Conservation (phyloP, 495 filamentous ascomycete species). For the Diplogelasinospora grovesii region DNA sequence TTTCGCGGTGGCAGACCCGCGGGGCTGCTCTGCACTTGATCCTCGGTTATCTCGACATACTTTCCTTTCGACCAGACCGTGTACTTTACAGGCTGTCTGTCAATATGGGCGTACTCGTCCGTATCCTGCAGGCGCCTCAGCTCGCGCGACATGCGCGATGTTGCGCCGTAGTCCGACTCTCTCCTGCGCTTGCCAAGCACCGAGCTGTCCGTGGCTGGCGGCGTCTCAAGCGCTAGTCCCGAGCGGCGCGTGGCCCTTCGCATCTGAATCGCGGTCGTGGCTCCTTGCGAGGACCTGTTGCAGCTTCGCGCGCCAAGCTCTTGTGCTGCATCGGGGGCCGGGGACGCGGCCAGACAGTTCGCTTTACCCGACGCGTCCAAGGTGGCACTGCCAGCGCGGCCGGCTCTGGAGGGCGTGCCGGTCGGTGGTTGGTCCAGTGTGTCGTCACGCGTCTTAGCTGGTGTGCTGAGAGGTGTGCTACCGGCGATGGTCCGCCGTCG, state of each 20-base stretch:
- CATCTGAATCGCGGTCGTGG: conserved; percentile 22
- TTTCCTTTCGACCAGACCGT: conserved; percentile 53
- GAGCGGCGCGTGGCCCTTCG: conserved; percentile 35
- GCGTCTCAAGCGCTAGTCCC: conserved; percentile 38
- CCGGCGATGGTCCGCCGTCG: conserved; percentile 40
- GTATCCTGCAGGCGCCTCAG: conserved; percentile 45
- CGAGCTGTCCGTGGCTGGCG: conserved; percentile 39
- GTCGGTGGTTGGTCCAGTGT: too few relatives aligned
- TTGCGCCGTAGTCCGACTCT: conserved; percentile 25
- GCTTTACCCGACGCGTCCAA: conserved; percentile 27
- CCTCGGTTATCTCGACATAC: conserved; percentile 30
- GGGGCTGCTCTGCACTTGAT: too few relatives aligned
- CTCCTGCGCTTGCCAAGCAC: conserved; percentile 38
- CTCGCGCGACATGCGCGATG: conserved; percentile 38
- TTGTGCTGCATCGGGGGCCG: conserved; percentile 26
- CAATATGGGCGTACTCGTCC: conserved; percentile 47
- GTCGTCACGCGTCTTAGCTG: conserved; percentile 13
- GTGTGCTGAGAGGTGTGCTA: conserved; percentile 19
- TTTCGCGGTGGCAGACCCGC: too few relatives aligned
- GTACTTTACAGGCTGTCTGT: conserved; percentile 41
- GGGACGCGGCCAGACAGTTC: not conserved
- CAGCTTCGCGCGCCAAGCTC: conserved; percentile 16
- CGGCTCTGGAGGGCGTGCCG: too few relatives aligned
- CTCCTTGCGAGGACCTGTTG: too few relatives aligned
- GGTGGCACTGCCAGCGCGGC: not conserved